These are phyloP conservation scores for Eucalyptus brandiana DNA, from an alignment of 345 rosid species.

Conservation along the genomic window DNA sequence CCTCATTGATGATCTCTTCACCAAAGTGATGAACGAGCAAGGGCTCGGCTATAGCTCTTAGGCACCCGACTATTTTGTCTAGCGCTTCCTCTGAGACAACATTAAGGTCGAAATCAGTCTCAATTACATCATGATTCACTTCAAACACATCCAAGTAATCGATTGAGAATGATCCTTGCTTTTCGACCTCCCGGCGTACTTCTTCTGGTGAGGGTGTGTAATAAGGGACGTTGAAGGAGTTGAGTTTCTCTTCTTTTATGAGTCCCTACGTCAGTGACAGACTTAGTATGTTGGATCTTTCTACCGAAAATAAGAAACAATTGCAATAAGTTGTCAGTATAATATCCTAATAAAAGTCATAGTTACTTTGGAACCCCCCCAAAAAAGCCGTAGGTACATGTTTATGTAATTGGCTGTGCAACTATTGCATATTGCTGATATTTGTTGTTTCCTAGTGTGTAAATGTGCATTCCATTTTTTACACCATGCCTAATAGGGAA, in stretches of 20 bases:
- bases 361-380: too few relatives aligned
- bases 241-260: conserved; percentile 23
- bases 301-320: not conserved
- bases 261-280: conserved; percentile 12
- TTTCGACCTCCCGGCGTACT: conserved; percentile 9
- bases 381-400: too few relatives aligned
- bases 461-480: too few relatives aligned
- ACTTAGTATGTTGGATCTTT: not conserved
- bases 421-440: not conserved
- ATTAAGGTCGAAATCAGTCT: not conserved
- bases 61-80: conserved; percentile 13
- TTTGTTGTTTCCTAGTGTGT: too few relatives aligned
- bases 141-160: conserved; percentile 14
- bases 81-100: not conserved
- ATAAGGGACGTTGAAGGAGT: conserved; percentile 36
- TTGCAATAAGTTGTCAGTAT: not conserved
- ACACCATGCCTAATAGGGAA: too few relatives aligned
- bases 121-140: conserved; percentile 18
- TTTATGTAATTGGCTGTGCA: too few relatives aligned
- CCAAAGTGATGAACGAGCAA: conserved; percentile 37
- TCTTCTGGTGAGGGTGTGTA: conserved; percentile 42
- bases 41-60: conserved; percentile 44
- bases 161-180: conserved; percentile 30
- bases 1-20: conserved; percentile 6
- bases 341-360: not conserved